Evolutionary conservation across 805 yeast genomes (phyloP).

Genomic region (Priceomyces melissophilus): DNA sequence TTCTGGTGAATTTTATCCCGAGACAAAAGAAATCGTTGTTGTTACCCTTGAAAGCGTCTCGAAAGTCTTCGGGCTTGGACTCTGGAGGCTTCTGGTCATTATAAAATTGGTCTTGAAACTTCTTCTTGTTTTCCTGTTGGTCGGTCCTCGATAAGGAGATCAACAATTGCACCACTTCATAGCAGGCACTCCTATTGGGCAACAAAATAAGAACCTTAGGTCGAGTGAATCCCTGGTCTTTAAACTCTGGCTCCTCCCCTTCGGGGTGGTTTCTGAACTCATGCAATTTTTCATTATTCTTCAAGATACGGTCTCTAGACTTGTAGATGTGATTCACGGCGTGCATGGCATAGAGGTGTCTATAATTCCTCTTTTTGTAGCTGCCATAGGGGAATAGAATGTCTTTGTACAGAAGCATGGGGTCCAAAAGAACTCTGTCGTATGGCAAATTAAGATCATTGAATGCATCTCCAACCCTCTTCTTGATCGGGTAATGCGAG

Average conservation of each 20-base stretch:
- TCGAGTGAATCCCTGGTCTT: conserved; percentile 95
- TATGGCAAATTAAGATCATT: conserved; percentile 19
- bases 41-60: conserved; percentile 78
- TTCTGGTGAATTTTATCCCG: conserved; percentile 89
- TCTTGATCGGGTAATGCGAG: conserved; percentile 24
- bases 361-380: conserved; percentile 51
- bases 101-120: conserved; percentile 69
- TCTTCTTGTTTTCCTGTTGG: conserved; percentile 76
- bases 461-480: conserved; percentile 23
- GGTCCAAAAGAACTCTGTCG: conserved; percentile 55
- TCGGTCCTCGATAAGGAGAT: conserved; percentile 62
- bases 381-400: conserved; percentile 55
- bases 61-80: conserved; percentile 80
- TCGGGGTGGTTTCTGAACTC: conserved; percentile 36
- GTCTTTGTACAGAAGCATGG: conserved; percentile 73
- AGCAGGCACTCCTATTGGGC: conserved; percentile 81
- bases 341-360: conserved; percentile 66
- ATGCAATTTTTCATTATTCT: conserved; percentile 62
- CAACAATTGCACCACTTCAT: conserved; percentile 60
- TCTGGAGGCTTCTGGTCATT: conserved; percentile 46
- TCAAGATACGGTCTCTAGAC: conserved; percentile 80
- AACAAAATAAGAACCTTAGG: conserved; percentile 80
- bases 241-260: conserved; percentile 52
- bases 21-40: conserved; percentile 87
- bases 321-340: conserved; percentile 78